Base-by-base conservation (phyloP, 2,329 filamentous ascomycete species). In the Aspergillus arachidicola region DNA sequence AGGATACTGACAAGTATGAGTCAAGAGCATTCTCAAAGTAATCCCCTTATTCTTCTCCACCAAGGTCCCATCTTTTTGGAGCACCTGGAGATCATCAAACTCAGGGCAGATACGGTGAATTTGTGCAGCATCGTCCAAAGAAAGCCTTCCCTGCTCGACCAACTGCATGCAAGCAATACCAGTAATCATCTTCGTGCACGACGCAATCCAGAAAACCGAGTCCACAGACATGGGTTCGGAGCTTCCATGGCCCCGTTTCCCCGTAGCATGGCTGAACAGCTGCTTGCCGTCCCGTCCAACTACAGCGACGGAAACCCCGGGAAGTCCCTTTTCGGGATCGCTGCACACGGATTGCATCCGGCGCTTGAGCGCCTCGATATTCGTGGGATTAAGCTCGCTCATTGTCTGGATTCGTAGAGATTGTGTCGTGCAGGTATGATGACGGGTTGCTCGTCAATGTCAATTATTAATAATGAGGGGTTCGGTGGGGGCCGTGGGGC, bases 121-220 rank as follows among this genome's bases (percentile, higher is more conserved):
- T 56, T 77, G 72, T 21, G 74, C 69, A 2, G 68, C 65, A 65
- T 83, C 80, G 63, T 83, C 82, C 2, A 83, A 70, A 1, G 66
- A 67, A 3, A 84, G 65, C 14, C 71, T 71, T 0, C 78, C 80
- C 62, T 79, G 72, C 64, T 83, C 81, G 3, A 83, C 78, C 5
- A 82, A 73, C 66, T 84, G 81, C 80, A 84, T 80, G 54, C 78
- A 81, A 0, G 80, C 81, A 51, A 84, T 78, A 0, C 75, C 76
- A 4, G 72, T 72, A 1, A 83, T 69, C 60, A 83, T 69, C 67
- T 83, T 83, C 0, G 81, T 84, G 70, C 82, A 85, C 1, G 81
- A 84, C 1, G 83, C 83, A 26, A 86, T 82, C 83, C 83, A 86
- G 68, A 88, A 91, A 1, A 87, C 77, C 10, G 80, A 86, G 45